phyloP scores from a whole-genome alignment of 2,329 filamentous ascomycete genomes.

The Colletotrichum acutatum region DNA sequence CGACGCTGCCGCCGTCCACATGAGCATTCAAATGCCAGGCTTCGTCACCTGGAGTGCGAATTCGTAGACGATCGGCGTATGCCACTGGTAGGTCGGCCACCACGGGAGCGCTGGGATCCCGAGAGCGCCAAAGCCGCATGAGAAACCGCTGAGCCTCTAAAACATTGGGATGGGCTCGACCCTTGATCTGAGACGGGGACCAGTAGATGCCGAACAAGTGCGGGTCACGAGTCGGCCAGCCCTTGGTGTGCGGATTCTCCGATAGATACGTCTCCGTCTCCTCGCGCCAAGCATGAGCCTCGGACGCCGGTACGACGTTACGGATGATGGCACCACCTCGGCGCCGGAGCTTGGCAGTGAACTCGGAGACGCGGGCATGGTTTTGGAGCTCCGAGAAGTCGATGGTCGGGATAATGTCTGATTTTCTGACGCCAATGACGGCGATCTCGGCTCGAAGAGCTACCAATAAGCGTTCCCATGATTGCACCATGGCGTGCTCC shows the following conservation, averaged over 20 bases:
- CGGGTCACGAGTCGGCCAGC: slow-evolving; percentile 42
- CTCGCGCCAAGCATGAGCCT: slow-evolving; percentile 66
- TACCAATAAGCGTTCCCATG: slow-evolving; percentile 64
- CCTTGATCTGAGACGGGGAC: slow-evolving; percentile 75
- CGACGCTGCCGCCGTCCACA: slow-evolving; percentile 76
- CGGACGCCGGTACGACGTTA: slow-evolving; percentile 67
- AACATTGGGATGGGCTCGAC: slow-evolving; percentile 74
- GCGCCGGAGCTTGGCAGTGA: slow-evolving; percentile 49
- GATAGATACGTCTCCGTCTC: slow-evolving; percentile 61
- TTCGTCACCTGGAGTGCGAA: slow-evolving; percentile 66
- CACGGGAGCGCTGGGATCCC: slow-evolving; percentile 67
- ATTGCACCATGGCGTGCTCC: slow-evolving; percentile 64
- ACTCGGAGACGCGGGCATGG: slow-evolving; percentile 60
- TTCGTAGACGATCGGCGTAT: slow-evolving; percentile 76
- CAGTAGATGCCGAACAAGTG: slow-evolving; percentile 58
- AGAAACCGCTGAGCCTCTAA: slow-evolving; percentile 73
- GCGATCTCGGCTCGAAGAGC: slow-evolving; percentile 63
- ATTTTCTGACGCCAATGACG: slow-evolving; percentile 61
- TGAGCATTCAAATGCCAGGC: slow-evolving; percentile 69
- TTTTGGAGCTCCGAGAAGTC: slow-evolving; percentile 63
- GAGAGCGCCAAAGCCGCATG: slow-evolving; percentile 73
- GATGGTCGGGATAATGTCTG: slow-evolving; percentile 66
- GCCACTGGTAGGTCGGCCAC: slow-evolving; percentile 71
- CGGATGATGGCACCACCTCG: slow-evolving; percentile 69
- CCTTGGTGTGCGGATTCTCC: slow-evolving; percentile 53